A percentile compares a stretch with the other conserved stretches of the same genome.
phyloP scores from a whole-genome alignment of 164 flowering plant species.

The Paratinospora sagittata region DNA sequence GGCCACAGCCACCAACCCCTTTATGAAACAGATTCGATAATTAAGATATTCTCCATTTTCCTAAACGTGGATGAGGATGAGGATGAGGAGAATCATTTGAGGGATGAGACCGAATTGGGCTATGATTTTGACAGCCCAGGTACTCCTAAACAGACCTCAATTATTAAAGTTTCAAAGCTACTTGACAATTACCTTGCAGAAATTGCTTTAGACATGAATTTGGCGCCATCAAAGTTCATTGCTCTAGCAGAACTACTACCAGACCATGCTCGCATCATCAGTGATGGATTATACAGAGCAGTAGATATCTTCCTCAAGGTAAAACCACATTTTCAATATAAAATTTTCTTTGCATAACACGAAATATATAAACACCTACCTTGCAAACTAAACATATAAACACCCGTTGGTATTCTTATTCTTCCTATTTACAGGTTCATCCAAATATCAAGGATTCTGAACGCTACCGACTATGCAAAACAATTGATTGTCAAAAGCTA shows the following conservation, averaged over 20 bases:
- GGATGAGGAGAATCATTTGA: conserved; percentile 54
- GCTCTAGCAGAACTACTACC: conserved; percentile 79
- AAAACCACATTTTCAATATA: background rate
- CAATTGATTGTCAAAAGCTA: conserved; percentile 85
- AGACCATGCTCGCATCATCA: conserved; percentile 70
- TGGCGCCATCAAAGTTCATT: conserved; percentile 58
- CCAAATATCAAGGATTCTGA: conserved; percentile 83
- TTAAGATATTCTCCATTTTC: conserved; percentile 83
- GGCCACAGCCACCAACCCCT: conserved; percentile 49
- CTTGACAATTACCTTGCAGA: conserved; percentile 79
- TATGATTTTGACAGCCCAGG: conserved; percentile 71
- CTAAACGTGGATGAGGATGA: conserved; percentile 87
- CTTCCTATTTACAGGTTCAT: conserved; percentile 53
- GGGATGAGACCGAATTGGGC: conserved; percentile 34
- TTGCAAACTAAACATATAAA: background rate
- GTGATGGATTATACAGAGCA: conserved; percentile 76
- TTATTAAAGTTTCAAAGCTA: conserved; percentile 69
- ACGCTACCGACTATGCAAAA: conserved; percentile 80
- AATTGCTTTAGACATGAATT: conserved; percentile 64
- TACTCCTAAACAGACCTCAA: conserved; percentile 78
- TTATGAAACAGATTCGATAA: conserved; percentile 70
- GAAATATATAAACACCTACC: too few relatives aligned
- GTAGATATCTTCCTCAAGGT: conserved; percentile 42
- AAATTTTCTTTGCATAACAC: background rate
- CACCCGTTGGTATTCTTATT: background rate